phyloP scores from a whole-genome alignment of 106 monocot species.

The Hemerocallis citrina region DNA sequence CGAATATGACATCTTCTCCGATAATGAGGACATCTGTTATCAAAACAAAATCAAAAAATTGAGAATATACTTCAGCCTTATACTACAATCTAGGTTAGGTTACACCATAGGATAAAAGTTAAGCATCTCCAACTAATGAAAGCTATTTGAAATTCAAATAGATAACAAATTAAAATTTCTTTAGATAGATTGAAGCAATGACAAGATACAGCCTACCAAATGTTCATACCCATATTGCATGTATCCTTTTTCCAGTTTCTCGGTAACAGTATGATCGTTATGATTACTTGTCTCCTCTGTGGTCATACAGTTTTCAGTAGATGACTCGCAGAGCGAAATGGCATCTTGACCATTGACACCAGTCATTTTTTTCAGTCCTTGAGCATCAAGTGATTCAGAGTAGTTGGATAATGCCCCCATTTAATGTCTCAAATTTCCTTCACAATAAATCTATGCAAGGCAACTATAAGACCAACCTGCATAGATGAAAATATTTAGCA shows the following conservation, averaged over 20 bases:
- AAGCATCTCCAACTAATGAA: no score
- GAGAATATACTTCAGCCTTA: no score
- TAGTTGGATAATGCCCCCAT: slow-evolving; percentile 13
- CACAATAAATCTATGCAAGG: neutral
- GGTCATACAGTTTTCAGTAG: slow-evolving; percentile 1
- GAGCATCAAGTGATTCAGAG: slow-evolving; percentile 11
- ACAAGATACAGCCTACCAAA: no score
- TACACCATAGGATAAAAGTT: no score
- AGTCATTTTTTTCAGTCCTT: neutral
- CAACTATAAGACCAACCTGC: slow-evolving; percentile 30
- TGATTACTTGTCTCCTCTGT: slow-evolving; percentile 4
- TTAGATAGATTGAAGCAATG: no score
- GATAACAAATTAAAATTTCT: no score
- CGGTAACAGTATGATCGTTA: slow-evolving; percentile 1
- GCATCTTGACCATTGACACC: neutral
- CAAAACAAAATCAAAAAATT: no score
- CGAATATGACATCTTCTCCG: slow-evolving; percentile 44
- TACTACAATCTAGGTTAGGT: no score
- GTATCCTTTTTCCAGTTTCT: slow-evolving; percentile 28
- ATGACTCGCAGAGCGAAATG: neutral
- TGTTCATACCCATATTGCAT: slow-evolving; percentile 36
- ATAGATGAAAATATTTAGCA: slow-evolving; percentile 18
- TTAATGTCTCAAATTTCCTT: neutral
- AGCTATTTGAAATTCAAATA: no score
- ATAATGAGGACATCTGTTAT: slow-evolving; percentile 56